Conservation (phyloP, 352 stramenopile species). For the Pythium sukuiense region DNA sequence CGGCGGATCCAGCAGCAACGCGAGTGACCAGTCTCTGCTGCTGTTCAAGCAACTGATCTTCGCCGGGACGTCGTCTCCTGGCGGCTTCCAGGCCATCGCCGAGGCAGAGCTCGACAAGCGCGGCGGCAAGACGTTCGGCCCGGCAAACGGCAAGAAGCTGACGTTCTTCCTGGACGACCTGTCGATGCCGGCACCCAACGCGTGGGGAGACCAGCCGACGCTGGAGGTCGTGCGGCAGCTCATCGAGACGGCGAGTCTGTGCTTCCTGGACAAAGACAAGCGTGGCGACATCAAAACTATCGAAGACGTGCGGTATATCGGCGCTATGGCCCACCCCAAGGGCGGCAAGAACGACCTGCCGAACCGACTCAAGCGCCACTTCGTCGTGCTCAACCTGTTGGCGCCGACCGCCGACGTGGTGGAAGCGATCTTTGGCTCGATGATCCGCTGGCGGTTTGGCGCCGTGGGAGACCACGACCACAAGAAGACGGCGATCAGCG, state of each 20-base stretch:
- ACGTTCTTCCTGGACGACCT: slow-evolving; percentile 84
- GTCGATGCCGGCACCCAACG: slow-evolving; percentile 62
- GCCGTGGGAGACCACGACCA: slow-evolving; percentile 21
- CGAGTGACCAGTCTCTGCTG: slow-evolving; percentile 40
- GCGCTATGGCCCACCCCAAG: slow-evolving; percentile 57
- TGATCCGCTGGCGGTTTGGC: slow-evolving; percentile 59
- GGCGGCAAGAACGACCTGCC: slow-evolving; percentile 85
- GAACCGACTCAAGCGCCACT: slow-evolving; percentile 89
- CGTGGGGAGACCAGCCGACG: slow-evolving; percentile 76
- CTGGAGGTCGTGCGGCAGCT: slow-evolving; percentile 76
- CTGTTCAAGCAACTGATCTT: slow-evolving; percentile 89
- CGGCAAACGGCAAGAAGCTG: slow-evolving; percentile 66
- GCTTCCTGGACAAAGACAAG: slow-evolving; percentile 86
- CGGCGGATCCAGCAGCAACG: slow-evolving; percentile 16
- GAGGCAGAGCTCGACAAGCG: slow-evolving; percentile 78
- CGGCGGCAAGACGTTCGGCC: slow-evolving; percentile 78
- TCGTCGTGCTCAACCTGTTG: slow-evolving; percentile 87
- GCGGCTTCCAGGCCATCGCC: slow-evolving; percentile 77
- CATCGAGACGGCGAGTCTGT: slow-evolving; percentile 63
- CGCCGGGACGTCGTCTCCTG: slow-evolving; percentile 74
- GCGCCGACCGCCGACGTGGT: slow-evolving; percentile 74
- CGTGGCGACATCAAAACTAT: slow-evolving; percentile 76
- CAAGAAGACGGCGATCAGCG: slow-evolving; percentile 38
- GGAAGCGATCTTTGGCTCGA: slow-evolving; percentile 86
- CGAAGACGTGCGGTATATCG: slow-evolving; percentile 67